phyloP scores from a whole-genome alignment of 805 yeast genomes.

The Danielia oregonensis region DNA sequence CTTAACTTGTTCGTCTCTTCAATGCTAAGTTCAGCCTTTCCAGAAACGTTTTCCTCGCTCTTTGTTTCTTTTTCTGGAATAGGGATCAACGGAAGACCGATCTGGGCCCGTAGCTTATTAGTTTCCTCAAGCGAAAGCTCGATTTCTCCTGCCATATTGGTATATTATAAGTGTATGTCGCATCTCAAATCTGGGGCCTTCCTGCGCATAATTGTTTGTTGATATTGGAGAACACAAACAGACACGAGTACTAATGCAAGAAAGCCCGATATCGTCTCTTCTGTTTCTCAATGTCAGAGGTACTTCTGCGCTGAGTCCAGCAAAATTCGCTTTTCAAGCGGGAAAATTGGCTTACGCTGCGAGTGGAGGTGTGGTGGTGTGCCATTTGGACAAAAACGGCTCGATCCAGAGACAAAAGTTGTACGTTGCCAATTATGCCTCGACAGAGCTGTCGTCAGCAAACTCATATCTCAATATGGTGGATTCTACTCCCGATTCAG shows the following conservation, averaged over 20 bases:
- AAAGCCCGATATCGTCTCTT: too few relatives aligned
- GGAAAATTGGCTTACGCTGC: conserved; percentile 51
- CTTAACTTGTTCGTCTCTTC: conserved; percentile 12
- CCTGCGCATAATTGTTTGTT: conserved; percentile 2
- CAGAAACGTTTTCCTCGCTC: background rate
- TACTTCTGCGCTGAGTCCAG: conserved; percentile 41
- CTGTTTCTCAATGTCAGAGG: conserved; percentile 30
- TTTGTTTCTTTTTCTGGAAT: conserved; percentile 1
- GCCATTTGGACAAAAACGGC: conserved; percentile 9
- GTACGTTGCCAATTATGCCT: conserved; percentile 43
- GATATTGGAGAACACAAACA: too few relatives aligned
- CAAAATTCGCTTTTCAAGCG: conserved; percentile 38
- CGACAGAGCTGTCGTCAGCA: too few relatives aligned
- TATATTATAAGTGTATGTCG: background rate
- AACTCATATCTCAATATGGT: background rate
- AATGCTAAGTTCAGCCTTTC: background rate
- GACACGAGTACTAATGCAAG: too few relatives aligned
- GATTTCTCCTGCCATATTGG: conserved; percentile 9
- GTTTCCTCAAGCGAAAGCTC: conserved; percentile 50
- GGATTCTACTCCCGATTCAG: conserved; percentile 5
- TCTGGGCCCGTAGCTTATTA: conserved; percentile 44
- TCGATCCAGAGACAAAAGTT: conserved; percentile 41
- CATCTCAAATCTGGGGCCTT: conserved; percentile 1
- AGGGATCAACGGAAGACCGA: conserved; percentile 54
- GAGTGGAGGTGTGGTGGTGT: conserved; percentile 58